Conservation (phyloP, 2,329 filamentous ascomycete genomes). For the Exophiala bonariae region DNA sequence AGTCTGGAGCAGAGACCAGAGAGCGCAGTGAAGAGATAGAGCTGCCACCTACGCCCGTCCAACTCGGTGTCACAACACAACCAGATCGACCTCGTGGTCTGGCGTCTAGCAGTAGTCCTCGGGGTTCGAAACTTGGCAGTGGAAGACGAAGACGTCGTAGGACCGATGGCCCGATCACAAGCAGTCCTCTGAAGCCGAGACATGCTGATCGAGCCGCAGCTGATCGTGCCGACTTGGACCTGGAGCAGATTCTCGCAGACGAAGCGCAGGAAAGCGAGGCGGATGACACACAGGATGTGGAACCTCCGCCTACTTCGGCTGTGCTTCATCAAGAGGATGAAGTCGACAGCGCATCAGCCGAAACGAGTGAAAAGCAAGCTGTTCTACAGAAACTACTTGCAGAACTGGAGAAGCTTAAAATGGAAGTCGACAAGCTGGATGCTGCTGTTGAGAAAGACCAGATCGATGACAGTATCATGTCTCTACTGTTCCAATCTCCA, state of each 20-base stretch:
- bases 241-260: neutral
- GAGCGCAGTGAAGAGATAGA: conserved; percentile 21
- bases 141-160: conserved; percentile 18
- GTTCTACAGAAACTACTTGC: conserved; percentile 10
- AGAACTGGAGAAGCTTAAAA: conserved; percentile 7
- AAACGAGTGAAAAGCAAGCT: conserved; percentile 8
- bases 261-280: conserved; percentile 3
- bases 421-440: conserved; percentile 12
- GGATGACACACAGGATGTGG: conserved; percentile 5
- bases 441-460: conserved; percentile 9
- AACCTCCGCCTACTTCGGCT: conserved; percentile 10
- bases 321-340: conserved; percentile 9
- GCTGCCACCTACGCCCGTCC: conserved; percentile 28
- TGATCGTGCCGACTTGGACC: neutral
- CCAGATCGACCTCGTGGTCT: conserved; percentile 27
- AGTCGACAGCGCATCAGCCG: conserved; percentile 8
- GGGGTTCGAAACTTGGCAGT: conserved; percentile 19
- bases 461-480: conserved; percentile 4
- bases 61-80: conserved; percentile 20
- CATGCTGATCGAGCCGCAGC: conserved; percentile 1
- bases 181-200: conserved; percentile 28
- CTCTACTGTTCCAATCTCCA: neutral
- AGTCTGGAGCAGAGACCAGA: conserved; percentile 1
- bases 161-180: conserved; percentile 14
- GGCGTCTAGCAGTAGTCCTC: conserved; percentile 25